Evolutionary conservation across 192 early-diverging fungal genomes (phyloP), one percentile per base, ranked within the genome.

Genomic region (Pilaira anomala): DNA sequence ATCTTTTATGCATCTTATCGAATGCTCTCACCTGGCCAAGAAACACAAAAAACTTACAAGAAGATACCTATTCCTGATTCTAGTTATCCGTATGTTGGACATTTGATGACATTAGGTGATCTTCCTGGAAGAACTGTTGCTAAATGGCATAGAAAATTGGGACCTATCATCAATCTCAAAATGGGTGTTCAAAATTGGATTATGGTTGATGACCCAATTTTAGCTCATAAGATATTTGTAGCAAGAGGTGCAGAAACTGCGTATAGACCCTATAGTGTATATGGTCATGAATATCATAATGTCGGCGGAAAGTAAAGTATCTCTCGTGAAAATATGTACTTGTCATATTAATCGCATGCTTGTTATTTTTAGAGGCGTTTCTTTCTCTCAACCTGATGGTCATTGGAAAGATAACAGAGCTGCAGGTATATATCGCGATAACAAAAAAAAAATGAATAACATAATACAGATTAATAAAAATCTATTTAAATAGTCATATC

Each of bases 121-220:
- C 8, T 49, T 1, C 60, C 60, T 33, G 28, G 46, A 19, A 21
- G 16, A 3, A 36, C 46, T 12, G 46, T 62, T 33, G 46, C 26
- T 26, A 49, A 48, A 62, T 62, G 60, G 60, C 60, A 62, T 7
- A 46, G 49, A 14, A 3, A 50, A 30, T 49, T 26, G 19, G 60
- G 60, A 3, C 60, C 60, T n/a, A 62, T 62, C 12, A 49, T 62
- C n/a, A 29, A 30, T n/a, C 6, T 62, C 19, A 28, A 28, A 18
- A 62, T 62, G 60, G 60, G 60, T 33, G 46, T 49, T 14, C 60
- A 62, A 36, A 46, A 49, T 30, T 62, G 60, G 60, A 62, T 62
- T 26, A 33, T 49, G 18, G n/a, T 62, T 13, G 21, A 16, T 39
- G 60, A 62, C 39, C 45, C 60, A 1, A 1, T 36, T 0, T 14